Percentiles rank a stretch among this genome's conserved stretches.
Conservation (phyloP, 805 yeast species). For the Candida montana region DNA sequence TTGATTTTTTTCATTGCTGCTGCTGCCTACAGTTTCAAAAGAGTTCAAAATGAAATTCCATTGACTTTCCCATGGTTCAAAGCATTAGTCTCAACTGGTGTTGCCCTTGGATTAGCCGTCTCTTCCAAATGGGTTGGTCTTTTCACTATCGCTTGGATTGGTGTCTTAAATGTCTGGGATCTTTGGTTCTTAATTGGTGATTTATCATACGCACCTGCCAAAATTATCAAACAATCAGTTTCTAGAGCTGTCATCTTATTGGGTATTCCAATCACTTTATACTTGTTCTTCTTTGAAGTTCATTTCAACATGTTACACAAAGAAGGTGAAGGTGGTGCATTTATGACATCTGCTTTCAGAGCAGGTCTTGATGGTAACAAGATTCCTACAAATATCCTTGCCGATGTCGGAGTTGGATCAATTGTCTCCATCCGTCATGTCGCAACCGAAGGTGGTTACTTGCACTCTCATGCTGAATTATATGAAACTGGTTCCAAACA, state of each 20-base stretch:
- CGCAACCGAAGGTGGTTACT: constrained; percentile 71
- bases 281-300: constrained; percentile 52
- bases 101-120: constrained; percentile 67
- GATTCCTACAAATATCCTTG: constrained; percentile 53
- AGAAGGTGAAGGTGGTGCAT: constrained; percentile 69
- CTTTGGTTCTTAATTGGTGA: constrained; percentile 74
- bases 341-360: constrained; percentile 70
- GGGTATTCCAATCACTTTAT: constrained; percentile 53
- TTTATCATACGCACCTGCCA: constrained; percentile 42
- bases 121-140: constrained; percentile 84
- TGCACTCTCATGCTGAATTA: constrained; percentile 71
- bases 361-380: constrained; percentile 52
- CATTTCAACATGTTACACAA: constrained; percentile 54
- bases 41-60: constrained; percentile 62
- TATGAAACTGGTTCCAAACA: constrained; percentile 80
- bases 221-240: constrained; percentile 41
- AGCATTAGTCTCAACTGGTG: constrained; percentile 56
- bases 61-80: constrained; percentile 52
- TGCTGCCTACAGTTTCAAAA: constrained; percentile 58
- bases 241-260: constrained; percentile 49
- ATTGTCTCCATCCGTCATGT: constrained; percentile 60
- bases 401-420: constrained; percentile 73
- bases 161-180: constrained; percentile 52
- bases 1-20: constrained; percentile 72
- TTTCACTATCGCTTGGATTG: constrained; percentile 77